Evolutionary conservation across 164 flowering plant genomes (phyloP).

Genomic region (Litsea cubeba): DNA sequence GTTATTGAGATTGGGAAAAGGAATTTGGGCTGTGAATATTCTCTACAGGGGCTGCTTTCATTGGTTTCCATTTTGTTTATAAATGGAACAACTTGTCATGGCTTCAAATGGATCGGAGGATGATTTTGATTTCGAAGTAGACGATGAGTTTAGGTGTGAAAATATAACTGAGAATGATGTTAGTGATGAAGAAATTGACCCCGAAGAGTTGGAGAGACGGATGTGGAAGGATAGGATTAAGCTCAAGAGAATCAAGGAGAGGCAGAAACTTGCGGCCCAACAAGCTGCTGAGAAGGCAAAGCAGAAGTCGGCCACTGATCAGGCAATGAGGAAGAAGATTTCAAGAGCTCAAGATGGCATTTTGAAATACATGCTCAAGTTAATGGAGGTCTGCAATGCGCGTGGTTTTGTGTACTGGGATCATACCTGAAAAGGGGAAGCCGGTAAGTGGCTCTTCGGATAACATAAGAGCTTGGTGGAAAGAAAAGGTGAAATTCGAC

Average conservation of each 20-base stretch:
- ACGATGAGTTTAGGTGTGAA: constrained; percentile 24
- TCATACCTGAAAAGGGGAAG: constrained; percentile 67
- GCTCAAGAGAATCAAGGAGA: constrained; percentile 32
- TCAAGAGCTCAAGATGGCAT: constrained; percentile 65
- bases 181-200: constrained; percentile 44
- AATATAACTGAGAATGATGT: constrained; percentile 33
- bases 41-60: not conserved
- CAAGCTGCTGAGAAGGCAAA: constrained; percentile 20
- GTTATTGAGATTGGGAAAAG: not conserved
- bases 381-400: constrained; percentile 65
- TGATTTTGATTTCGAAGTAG: constrained; percentile 28
- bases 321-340: constrained; percentile 37
- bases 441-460: constrained; percentile 69
- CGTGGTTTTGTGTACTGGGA: constrained; percentile 68
- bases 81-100: constrained; percentile 19
- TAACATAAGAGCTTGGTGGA: constrained; percentile 67
- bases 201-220: constrained; percentile 36
- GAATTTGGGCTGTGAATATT: not conserved
- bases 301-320: constrained; percentile 18
- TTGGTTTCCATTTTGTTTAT: not conserved
- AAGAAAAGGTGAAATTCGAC: constrained; percentile 62
- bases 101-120: constrained; percentile 14
- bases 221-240: constrained; percentile 45
- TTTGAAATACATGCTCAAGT: constrained; percentile 55
- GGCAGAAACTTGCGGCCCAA: constrained; percentile 26